A percentile compares a stretch with the other conserved stretches of the same genome.
Conservation (phyloP, 768 basidiomycete genomes). For the Suillus cothurnatus region DNA sequence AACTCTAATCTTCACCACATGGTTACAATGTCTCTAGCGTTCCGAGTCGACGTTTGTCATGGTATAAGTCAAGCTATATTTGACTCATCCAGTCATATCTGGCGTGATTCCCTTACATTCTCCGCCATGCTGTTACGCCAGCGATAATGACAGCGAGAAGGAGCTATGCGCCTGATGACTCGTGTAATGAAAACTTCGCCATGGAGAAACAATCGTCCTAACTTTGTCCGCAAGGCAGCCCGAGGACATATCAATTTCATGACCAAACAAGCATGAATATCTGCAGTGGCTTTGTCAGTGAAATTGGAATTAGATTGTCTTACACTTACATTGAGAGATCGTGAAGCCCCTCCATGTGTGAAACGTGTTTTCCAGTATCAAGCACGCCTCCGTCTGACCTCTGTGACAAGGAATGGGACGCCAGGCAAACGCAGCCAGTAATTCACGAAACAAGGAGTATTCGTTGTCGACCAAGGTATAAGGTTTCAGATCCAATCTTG, state of each 20-base stretch:
- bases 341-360: not conserved
- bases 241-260: not conserved
- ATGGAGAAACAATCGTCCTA: not conserved
- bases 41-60: not conserved
- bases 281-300: not conserved
- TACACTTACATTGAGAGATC: not conserved
- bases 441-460: not conserved
- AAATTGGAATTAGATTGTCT: not conserved
- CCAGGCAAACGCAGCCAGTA: not conserved
- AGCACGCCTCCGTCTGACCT: not conserved
- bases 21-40: not conserved
- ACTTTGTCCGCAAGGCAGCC: not conserved
- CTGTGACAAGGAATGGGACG: not conserved
- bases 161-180: not conserved
- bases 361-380: not conserved
- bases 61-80: not conserved
- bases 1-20: not conserved
- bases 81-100: not conserved
- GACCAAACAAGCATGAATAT: not conserved
- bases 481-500: not conserved
- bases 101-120: not conserved
- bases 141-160: not conserved
- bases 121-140: not conserved
- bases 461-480: not conserved
- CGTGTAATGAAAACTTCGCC: not conserved